A percentile compares a stretch with the other conserved stretches of the same genome.
Conservation (phyloP, 2,329 filamentous ascomycete genomes). For the Alternaria gansuensis region DNA sequence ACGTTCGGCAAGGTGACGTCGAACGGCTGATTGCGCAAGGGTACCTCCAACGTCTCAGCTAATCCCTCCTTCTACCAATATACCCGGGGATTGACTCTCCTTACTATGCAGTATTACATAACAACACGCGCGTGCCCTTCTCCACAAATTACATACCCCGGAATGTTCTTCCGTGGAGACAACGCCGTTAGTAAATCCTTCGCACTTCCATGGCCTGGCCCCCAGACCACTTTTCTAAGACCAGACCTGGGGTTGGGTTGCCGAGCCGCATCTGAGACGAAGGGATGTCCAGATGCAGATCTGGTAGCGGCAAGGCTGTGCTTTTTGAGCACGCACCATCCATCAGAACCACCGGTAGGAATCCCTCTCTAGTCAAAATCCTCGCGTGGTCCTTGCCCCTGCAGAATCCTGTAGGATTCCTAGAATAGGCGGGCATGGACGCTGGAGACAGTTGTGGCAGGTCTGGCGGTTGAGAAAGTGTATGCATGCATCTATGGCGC, state of each 20-base stretch:
- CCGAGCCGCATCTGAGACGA: conserved; percentile 3
- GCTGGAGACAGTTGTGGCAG: neutral
- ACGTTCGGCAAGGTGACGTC: conserved; percentile 93
- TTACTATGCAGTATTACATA: neutral
- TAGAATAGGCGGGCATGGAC: conserved; percentile 6
- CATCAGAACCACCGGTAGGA: neutral
- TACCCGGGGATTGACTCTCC: neutral
- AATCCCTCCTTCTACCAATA: conserved; percentile 49
- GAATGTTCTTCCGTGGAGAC: neutral
- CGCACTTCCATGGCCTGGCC: neutral
- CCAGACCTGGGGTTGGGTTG: conserved; percentile 8
- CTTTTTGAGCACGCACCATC: conserved; percentile 1
- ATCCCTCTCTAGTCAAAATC: neutral
- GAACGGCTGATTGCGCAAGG: conserved; percentile 93
- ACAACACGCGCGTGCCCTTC: too few species aligned
- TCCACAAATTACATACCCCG: neutral
- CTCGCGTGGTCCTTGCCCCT: neutral
- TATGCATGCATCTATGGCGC: conserved; percentile 6
- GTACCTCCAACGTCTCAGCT: conserved; percentile 89
- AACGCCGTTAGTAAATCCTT: neutral
- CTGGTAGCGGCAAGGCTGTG: conserved; percentile 5
- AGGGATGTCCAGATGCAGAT: conserved; percentile 14
- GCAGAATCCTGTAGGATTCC: conserved; percentile 1
- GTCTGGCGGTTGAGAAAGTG: neutral
- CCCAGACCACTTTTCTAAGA: conserved; percentile 3